Evolutionary conservation across 441 rosid species (phyloP).

Genomic region (Omphalea diandra): DNA sequence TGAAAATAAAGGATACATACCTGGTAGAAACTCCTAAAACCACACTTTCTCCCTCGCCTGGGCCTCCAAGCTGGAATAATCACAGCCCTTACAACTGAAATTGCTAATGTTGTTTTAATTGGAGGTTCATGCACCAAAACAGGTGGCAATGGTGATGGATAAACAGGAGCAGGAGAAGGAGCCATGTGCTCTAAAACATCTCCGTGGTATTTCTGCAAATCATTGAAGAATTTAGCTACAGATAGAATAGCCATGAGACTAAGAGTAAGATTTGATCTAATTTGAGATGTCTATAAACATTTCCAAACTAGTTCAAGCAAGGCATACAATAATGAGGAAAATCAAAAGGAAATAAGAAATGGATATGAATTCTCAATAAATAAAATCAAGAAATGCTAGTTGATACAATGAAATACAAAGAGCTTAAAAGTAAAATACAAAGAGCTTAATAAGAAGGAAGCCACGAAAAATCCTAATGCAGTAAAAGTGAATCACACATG

Average conservation of each 20-base stretch:
- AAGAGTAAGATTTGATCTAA: neutral
- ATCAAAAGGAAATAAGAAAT: neutral
- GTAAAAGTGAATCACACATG: no score
- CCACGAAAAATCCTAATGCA: no score
- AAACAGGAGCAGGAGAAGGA: slow-evolving; percentile 33
- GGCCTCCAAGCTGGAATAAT: slow-evolving; percentile 32
- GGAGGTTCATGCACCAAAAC: slow-evolving; percentile 34
- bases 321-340: neutral
- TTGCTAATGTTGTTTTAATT: slow-evolving; percentile 35
- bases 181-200: slow-evolving; percentile 51
- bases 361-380: no score
- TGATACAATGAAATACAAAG: no score
- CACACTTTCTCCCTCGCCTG: slow-evolving; percentile 59
- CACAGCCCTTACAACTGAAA: slow-evolving; percentile 26
- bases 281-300: no score
- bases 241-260: neutral
- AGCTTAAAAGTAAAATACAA: no score
- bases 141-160: slow-evolving; percentile 34
- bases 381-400: no score
- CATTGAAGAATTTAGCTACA: neutral
- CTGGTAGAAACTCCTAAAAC: slow-evolving; percentile 71
- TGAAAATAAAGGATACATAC: no score
- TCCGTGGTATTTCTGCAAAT: slow-evolving; percentile 73
- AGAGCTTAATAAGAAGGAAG: no score
- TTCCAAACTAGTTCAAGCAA: neutral